Evolutionary conservation across 148 eudicot genomes (phyloP).

Genomic region (Cornus florida): DNA sequence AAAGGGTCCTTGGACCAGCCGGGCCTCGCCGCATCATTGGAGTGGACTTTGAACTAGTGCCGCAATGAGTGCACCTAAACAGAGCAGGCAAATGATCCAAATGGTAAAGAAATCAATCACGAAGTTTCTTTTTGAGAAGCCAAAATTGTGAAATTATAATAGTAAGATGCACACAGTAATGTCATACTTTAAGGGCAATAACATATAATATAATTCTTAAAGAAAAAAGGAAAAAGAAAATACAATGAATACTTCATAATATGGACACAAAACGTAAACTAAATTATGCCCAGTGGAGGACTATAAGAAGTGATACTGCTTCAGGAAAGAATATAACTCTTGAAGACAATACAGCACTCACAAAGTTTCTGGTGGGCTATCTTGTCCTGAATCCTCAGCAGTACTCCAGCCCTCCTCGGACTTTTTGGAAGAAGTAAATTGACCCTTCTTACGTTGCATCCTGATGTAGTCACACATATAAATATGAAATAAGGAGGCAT

Average conservation of each 20-base stretch:
- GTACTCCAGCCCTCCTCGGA: conserved; percentile 36
- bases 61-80: conserved; percentile 64
- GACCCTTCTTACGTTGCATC: conserved; percentile 79
- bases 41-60: conserved; percentile 52
- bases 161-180: neutral
- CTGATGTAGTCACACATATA: conserved; percentile 25
- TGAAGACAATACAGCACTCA: conserved; percentile 22
- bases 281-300: neutral
- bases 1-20: conserved; percentile 81
- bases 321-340: neutral
- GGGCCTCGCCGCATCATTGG: conserved; percentile 96
- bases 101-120: conserved; percentile 6
- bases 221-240: neutral
- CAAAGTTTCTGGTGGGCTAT: conserved; percentile 39
- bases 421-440: conserved; percentile 57
- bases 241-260: neutral
- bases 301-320: neutral
- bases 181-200: neutral
- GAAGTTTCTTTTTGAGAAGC: neutral
- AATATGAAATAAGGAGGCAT: conserved; percentile 9
- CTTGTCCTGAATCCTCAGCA: conserved; percentile 61
- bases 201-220: neutral
- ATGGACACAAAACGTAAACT: neutral
- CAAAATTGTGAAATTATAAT: neutral
- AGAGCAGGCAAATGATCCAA: neutral